phyloP scores from a whole-genome alignment of 106 monocot species.

The Posidonia australis region DNA sequence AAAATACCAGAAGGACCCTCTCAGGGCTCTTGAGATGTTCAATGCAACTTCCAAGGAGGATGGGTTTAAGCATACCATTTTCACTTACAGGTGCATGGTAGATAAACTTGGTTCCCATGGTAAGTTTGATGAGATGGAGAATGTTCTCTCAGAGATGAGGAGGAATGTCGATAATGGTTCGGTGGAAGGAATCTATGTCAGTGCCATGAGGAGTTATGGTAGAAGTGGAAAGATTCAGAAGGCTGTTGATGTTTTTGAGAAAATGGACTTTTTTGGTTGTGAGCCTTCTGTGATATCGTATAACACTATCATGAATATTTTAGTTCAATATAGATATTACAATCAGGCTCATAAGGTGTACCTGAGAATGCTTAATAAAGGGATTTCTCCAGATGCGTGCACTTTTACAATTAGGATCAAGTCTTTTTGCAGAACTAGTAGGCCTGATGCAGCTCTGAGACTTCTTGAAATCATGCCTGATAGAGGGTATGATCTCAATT shows the following conservation, averaged over 20 bases:
- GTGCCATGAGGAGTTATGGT: slow-evolving; percentile 57
- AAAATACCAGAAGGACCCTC: slow-evolving; percentile 53
- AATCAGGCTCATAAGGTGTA: slow-evolving; percentile 94
- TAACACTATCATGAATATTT: slow-evolving; percentile 79
- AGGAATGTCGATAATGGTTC: slow-evolving; percentile 22
- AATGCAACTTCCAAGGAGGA: slow-evolving; percentile 35
- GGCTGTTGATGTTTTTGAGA: slow-evolving; percentile 76
- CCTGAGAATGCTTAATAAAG: slow-evolving; percentile 65
- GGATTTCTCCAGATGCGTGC: slow-evolving; percentile 48
- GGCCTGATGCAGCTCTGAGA: slow-evolving; percentile 62
- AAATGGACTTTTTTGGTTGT: slow-evolving; percentile 79
- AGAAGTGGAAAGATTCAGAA: slow-evolving; percentile 36
- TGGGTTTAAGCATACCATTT: slow-evolving; percentile 42
- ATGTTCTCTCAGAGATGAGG: slow-evolving; percentile 49
- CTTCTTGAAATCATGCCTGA: slow-evolving; percentile 66
- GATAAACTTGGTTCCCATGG: slow-evolving; percentile 54
- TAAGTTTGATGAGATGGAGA: slow-evolving; percentile 61
- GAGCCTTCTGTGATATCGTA: slow-evolving; percentile 59
- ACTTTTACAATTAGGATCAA: slow-evolving; percentile 77
- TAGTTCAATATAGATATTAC: slow-evolving; percentile 52
- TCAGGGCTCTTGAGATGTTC: slow-evolving; percentile 66
- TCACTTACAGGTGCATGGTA: slow-evolving; percentile 55
- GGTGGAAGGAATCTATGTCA: slow-evolving; percentile 45
- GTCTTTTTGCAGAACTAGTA: slow-evolving; percentile 63
- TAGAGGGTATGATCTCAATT: slow-evolving; percentile 45